phyloP scores from a whole-genome alignment of 139 green algal species.

The Mesotaenium endlicherianum region DNA sequence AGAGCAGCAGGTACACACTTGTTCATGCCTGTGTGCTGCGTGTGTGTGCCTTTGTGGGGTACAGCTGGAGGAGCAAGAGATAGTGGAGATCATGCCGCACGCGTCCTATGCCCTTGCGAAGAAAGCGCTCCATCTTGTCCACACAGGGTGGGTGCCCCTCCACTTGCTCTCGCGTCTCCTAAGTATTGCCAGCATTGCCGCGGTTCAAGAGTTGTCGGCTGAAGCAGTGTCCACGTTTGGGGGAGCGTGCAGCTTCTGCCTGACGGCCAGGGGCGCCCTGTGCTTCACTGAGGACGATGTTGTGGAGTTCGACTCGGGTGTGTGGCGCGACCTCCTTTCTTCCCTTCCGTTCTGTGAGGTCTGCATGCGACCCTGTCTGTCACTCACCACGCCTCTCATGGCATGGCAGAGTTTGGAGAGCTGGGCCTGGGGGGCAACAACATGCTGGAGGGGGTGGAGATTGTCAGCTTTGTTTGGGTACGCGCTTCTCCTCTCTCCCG shows the following conservation, averaged over 20 bases:
- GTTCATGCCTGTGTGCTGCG: too few species aligned
- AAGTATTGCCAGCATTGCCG: neutral
- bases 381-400: too few species aligned
- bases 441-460: too few species aligned
- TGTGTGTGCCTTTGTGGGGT: too few species aligned
- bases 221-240: neutral
- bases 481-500: too few species aligned
- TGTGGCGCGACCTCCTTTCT: too few species aligned
- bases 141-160: neutral
- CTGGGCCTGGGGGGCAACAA: too few species aligned
- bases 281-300: slow-evolving; percentile 2
- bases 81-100: neutral
- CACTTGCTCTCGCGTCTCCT: neutral
- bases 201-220: neutral
- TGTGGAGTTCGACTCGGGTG: neutral
- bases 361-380: too few species aligned
- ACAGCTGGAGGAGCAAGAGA: neutral
- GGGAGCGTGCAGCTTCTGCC: neutral
- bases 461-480: too few species aligned
- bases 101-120: neutral
- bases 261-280: neutral
- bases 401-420: too few species aligned
- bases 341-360: too few species aligned
- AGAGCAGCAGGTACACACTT: too few species aligned
- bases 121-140: neutral